Evolutionary conservation across 2,329 filamentous ascomycete species (phyloP).

Genomic region (Pestalotiopsis sp.): DNA sequence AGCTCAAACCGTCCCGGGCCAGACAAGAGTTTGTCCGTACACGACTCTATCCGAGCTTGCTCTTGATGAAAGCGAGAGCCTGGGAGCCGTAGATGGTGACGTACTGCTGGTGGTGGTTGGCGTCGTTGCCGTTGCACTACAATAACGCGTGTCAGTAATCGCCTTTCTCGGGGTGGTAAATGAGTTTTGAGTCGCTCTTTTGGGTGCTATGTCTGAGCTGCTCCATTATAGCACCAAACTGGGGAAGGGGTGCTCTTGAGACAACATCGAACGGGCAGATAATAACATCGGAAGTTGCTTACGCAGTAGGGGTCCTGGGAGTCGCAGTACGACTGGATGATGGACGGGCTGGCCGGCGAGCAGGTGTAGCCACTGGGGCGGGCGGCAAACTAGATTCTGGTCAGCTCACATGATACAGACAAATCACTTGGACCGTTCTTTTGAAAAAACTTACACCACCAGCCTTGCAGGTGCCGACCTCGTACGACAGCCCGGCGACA

Average conservation of each 20-base stretch:
- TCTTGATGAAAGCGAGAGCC: slow-evolving; percentile 62
- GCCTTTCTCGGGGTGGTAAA: too few species aligned
- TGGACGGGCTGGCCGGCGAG: slow-evolving; percentile 47
- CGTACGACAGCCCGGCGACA: slow-evolving; percentile 55
- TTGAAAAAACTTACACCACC: slow-evolving; percentile 52
- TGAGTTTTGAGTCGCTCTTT: too few species aligned
- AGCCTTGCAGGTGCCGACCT: slow-evolving; percentile 62
- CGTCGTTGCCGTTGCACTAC: slow-evolving; percentile 65
- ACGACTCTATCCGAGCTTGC: slow-evolving; percentile 18
- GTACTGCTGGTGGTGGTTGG: slow-evolving; percentile 64
- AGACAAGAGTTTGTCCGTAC: too few species aligned
- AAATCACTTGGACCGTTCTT: neutral
- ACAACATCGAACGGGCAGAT: too few species aligned
- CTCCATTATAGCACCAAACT: too few species aligned
- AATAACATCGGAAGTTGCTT: too few species aligned
- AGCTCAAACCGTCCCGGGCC: neutral
- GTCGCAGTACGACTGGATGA: slow-evolving; percentile 69
- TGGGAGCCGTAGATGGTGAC: slow-evolving; percentile 63
- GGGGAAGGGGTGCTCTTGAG: too few species aligned
- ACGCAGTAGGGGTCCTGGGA: slow-evolving; percentile 65
- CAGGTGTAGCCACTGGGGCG: slow-evolving; percentile 61
- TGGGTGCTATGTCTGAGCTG: too few species aligned
- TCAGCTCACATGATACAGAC: neutral
- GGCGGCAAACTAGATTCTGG: slow-evolving; percentile 55
- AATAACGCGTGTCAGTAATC: too few species aligned